A percentile compares a stretch with the other conserved stretches of the same genome.
Conservation (phyloP, 306 rosid species). For the Ochetophila trinervis region DNA sequence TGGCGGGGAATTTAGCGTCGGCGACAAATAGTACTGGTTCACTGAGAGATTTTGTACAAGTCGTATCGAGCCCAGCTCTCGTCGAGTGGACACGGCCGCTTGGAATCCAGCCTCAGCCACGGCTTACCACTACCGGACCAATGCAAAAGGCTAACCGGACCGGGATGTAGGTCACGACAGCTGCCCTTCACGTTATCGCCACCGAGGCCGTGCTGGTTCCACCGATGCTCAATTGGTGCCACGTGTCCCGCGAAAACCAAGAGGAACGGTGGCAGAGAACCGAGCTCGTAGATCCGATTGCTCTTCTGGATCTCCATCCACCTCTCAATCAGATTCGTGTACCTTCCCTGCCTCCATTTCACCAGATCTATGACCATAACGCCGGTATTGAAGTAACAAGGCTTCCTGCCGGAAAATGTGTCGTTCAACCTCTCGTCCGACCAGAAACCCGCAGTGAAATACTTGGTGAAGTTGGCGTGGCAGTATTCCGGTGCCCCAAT, state of each 20-base stretch:
- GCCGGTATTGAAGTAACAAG: conserved; percentile 76
- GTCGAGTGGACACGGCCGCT: conserved; percentile 63
- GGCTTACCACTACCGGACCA: conserved; percentile 89
- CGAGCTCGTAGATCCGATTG: conserved; percentile 67
- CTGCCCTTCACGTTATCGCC: conserved; percentile 71
- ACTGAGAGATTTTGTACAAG: conserved; percentile 49
- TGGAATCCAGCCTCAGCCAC: conserved; percentile 60
- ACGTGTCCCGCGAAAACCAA: conserved; percentile 73
- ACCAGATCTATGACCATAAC: conserved; percentile 85
- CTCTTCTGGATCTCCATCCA: conserved; percentile 84
- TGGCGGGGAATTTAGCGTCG: conserved; percentile 43
- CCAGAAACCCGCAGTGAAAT: conserved; percentile 69
- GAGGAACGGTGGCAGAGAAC: conserved; percentile 71
- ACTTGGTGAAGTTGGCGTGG: conserved; percentile 67
- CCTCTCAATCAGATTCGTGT: conserved; percentile 49
- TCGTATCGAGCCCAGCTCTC: conserved; percentile 61
- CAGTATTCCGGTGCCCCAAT: conserved; percentile 82
- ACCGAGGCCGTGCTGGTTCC: conserved; percentile 85
- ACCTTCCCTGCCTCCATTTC: conserved; percentile 50
- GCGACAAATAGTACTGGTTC: conserved; percentile 21
- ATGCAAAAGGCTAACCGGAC: conserved; percentile 73
- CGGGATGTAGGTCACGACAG: conserved; percentile 66
- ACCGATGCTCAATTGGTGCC: conserved; percentile 72
- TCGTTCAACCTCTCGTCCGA: conserved; percentile 28
- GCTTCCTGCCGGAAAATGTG: conserved; percentile 39